Evolutionary conservation across 2,329 filamentous ascomycete genomes (phyloP), one percentile per base, ranked within the genome.

Genomic region (Emmonsiellopsis sp.): DNA sequence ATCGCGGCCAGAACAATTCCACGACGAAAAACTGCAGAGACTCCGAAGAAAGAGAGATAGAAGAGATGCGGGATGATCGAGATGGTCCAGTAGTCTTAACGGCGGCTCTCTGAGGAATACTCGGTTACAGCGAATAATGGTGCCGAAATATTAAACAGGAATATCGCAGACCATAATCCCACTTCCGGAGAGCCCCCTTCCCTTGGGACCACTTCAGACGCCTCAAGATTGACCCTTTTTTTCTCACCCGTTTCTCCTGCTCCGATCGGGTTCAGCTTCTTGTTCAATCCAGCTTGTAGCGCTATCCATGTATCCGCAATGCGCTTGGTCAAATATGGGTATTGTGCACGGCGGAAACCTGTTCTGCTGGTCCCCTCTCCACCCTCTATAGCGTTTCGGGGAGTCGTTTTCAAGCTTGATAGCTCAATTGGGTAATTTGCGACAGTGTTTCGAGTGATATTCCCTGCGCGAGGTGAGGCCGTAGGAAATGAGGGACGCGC

Each of bases 111-210:
- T 37, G 33, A 21, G n/a, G 3, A 21, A n/a, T 14, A 36, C 45
- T 31, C 47, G 47, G 5, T 13, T 40, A 33, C 37, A 27, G 37
- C 32, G 11, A 27, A 27, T 48, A 14, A 33, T 39, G 11, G 17
- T 27, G 31, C 47, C 47, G 47, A 49, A 40, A 49, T 49, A 49
- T 49, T 33, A 49, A 49, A 49, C 47, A 36, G 21, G n/a, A 49
- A 49, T 49, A 40, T 49, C 47, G 40, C 47, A 4, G 47, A 49
- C 36, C 47, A 49, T 49, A 27, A 49, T 49, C 47, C 39, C 47
- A 31, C 36, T 49, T 37, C 14, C 21, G 17, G 47, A 32, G 36
- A n/a, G 45, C 10, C 21, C 47, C 36, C 46, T 37, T 49, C 47
- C 11, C 47, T 37, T 49, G 13, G 36, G 40, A 40, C 36, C 13